Evolutionary conservation across 106 monocot genomes (phyloP).

Genomic region (Dactylorhiza incarnata): DNA sequence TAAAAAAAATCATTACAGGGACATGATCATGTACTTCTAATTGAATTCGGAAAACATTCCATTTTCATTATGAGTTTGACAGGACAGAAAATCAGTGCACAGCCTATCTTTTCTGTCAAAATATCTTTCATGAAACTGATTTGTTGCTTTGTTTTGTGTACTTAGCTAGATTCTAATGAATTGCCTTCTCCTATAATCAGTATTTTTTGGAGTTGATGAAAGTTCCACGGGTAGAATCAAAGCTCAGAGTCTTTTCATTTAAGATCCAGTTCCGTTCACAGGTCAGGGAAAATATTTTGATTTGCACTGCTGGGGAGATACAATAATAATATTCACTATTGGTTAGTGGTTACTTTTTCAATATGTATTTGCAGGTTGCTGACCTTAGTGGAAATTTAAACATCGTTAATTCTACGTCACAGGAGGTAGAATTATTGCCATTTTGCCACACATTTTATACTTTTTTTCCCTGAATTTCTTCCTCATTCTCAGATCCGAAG

Average conservation of each 20-base stretch:
- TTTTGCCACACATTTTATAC: not conserved
- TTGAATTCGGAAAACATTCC: not conserved
- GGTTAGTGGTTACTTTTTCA: slow-evolving; percentile 2
- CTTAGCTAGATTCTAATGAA: not conserved
- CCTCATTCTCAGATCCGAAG: slow-evolving; percentile 54
- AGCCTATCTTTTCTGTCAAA: not conserved
- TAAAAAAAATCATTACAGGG: no score
- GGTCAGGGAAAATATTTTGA: slow-evolving; percentile 21
- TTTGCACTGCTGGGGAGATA: not conserved
- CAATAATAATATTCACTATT: not conserved
- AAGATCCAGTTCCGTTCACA: slow-evolving; percentile 86
- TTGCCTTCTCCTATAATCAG: slow-evolving; percentile 15
- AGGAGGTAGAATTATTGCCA: slow-evolving; percentile 39
- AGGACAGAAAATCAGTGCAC: not conserved
- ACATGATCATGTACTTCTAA: not conserved
- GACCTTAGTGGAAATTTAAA: slow-evolving; percentile 62
- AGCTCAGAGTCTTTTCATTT: slow-evolving; percentile 84
- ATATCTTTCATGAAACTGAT: not conserved
- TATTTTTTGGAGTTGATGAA: slow-evolving; percentile 96
- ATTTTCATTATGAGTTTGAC: not conserved
- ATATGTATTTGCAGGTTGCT: slow-evolving; percentile 38
- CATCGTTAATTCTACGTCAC: slow-evolving; percentile 66
- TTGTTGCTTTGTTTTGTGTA: not conserved
- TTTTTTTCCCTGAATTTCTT: not conserved
- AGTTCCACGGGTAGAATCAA: slow-evolving; percentile 88